Evolutionary conservation across 805 yeast genomes (phyloP), one percentile per base, ranked within the genome.

Genomic region (Candida sakaeoensis): DNA sequence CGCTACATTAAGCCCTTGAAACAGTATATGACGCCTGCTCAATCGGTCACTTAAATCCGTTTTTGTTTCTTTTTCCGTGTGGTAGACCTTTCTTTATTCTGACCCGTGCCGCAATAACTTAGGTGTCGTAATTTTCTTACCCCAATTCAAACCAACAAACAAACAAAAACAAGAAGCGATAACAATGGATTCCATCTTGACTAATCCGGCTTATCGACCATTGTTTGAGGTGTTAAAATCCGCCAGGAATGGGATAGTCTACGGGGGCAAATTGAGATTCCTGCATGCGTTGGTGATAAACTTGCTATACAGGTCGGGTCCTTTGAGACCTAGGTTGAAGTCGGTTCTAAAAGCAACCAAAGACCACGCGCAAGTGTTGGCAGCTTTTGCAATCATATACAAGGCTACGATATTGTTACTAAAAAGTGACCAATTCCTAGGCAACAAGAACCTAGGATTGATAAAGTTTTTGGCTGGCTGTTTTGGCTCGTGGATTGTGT

Each of bases 231-330:
- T 58, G 30, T 22, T 63, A 24, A 55, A 65, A 44, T 59, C 71
- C 10, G 62, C 72, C 1, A 51, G 73, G 35, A 68, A 68, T 46
- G 80, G 81, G 14, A 61, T 74, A 5, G 78, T 77, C 5, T 80
- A 80, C 45, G 86, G 86, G 2, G 81, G 80, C 3, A 71, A 75
- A 48, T 60, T 80, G 28, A 62, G 86, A 36, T 79, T 80, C 51
- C 73, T 80, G 36, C 86, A 80, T 57, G 80, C 85, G 1, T 53
- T 80, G 36, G 86, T 80, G 33, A 79, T 80, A 58, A 74, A 76
- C 35, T 55, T 79, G 24, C 61, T 80, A 19, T 80, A 79, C 52
- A 61, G 77, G 34, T 63, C 70, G 26, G 82, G 82, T 4, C 72
- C 78, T 33, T 26, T 70, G 24, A 47, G 52, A 36, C 71, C 73